Conservation (phyloP, 805 yeast genomes). For the Candida quercuum region DNA sequence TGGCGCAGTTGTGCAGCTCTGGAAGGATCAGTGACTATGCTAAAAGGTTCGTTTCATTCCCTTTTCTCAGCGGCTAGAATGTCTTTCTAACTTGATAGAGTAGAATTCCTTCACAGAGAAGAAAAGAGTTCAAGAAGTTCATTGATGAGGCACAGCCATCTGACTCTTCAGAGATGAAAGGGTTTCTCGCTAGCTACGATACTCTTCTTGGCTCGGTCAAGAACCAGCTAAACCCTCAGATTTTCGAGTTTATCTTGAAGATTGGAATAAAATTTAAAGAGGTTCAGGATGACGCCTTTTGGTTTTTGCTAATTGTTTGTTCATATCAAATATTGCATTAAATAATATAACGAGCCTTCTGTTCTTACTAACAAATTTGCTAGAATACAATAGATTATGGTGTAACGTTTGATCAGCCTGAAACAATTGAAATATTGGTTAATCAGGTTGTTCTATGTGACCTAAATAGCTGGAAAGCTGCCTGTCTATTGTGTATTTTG, state of each 20-base stretch:
- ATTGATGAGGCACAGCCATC: neutral
- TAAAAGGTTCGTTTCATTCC: constrained; percentile 1
- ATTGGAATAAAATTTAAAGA: constrained; percentile 19
- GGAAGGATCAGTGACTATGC: constrained; percentile 1
- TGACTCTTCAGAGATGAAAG: neutral
- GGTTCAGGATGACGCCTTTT: constrained; percentile 14
- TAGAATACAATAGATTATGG: constrained; percentile 18
- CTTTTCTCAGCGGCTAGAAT: constrained; percentile 1
- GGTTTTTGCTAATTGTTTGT: constrained; percentile 19
- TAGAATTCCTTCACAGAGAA: constrained; percentile 1
- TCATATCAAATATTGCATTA: no score
- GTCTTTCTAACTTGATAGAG: neutral
- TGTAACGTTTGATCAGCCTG: constrained; percentile 11
- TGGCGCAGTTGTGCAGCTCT: neutral
- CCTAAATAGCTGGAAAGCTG: constrained; percentile 23
- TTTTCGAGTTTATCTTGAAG: constrained; percentile 19
- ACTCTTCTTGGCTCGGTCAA: constrained; percentile 9
- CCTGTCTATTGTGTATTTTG: constrained; percentile 20
- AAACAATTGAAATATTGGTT: constrained; percentile 7
- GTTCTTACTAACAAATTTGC: neutral
- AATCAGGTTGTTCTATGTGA: constrained; percentile 6
- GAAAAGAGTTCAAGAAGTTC: neutral
- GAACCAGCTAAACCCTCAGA: constrained; percentile 7
- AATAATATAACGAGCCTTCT: no score
- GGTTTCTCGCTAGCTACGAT: neutral